Base-by-base conservation (phyloP, 2,329 filamentous ascomycete species). In the Trichoderma sp. region DNA sequence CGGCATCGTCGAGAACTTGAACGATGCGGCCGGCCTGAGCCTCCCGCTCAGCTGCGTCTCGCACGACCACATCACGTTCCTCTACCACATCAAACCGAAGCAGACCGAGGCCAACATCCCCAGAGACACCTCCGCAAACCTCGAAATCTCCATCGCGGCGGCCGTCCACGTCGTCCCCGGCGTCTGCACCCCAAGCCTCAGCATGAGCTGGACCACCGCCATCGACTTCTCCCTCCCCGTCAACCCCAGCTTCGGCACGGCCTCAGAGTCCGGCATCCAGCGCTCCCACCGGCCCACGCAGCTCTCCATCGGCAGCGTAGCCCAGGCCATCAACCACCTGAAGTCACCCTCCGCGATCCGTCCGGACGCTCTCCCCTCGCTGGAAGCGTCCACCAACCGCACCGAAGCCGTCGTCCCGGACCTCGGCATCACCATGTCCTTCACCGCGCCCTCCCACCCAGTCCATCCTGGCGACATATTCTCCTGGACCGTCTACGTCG, bases 391-490 rank as follows among this genome's bases (percentile, higher is more conserved):
- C 68, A 82, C 83, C 58, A 77, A 77, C 68, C 81, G 79, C 72
- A 79, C 78, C 43, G 85, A 87, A 61, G 78, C 82, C 58, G 74
- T 81, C 62, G 77, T 88, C 49, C 85, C 86, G 3, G 86, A 91
- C 70, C 87, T 92, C 62, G 91, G 91, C 70, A 87, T 95, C 69
- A 92, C 90, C 43, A 88, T 95, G 81, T 93, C 91, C 52, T 90
- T 96, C 75, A 87, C 86, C 6, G 89, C 87, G 0, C 91, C 91
- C 40, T 70, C 79, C 14, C 75, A 79, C 27, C 83, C 85, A 65
- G 83, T 92, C 29, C 84, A 83, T 69, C 85, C 89, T 0, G 91
- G 91, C 47, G 85, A 92, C 57, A 83, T 89, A 61, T 94, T 96
- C 77, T 82, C 83, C 52, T 93, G 92, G 89, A 86, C 86, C 40